Base-by-base conservation (phyloP, 1,284 basidiomycete genomes). In the Xanthoconium separans region DNA sequence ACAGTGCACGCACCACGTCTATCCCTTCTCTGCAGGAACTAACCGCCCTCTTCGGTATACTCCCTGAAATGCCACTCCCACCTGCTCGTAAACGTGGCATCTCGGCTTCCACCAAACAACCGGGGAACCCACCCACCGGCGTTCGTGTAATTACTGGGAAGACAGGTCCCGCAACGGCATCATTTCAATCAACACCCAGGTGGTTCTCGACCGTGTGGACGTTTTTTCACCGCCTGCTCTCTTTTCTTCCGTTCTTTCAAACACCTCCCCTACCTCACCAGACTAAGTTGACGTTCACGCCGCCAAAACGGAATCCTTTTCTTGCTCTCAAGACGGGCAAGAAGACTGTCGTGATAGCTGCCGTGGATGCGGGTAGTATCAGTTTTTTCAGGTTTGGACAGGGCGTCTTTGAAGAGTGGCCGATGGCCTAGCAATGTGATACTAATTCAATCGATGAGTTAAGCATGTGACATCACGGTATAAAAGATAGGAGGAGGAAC, bases 371-470 rank as follows among this genome's bases (percentile, higher is more conserved):
- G 8, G 93, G 95, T 8, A 94, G 84, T 58, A 90, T 90, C 27
- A 91, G 91, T 55, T 93, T 98, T 77, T 87, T 95, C 69, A 76
- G 92, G 42, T 95, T 98, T 63, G 89, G 91, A 1, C 82, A 95
- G 65, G 88, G 91, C 0, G 87, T 83, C 12, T 98, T 99, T 70
- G 85, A 82, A 48, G 86, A 90, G 58, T 88, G 87, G 79, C 84
- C 89, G 0, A 87, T 66, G 66, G 37, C 40, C 11, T 69, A 69
- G 53, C 6, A 16, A 22, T 47, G 15, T 6, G 22, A 22, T 22
- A 22, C 22, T 22, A n/a, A 16, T 8, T 33, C 13, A 2, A 16
- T 34, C 13, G 33, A 34, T 16, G 33, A 33, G 6, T 6, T 33
- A 9, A 33, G 31, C 12, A 33, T 27, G 4, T 5, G 27, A 27